phyloP scores from a whole-genome alignment of 495 filamentous ascomycete species.

The Penicillium bovifimosum region DNA sequence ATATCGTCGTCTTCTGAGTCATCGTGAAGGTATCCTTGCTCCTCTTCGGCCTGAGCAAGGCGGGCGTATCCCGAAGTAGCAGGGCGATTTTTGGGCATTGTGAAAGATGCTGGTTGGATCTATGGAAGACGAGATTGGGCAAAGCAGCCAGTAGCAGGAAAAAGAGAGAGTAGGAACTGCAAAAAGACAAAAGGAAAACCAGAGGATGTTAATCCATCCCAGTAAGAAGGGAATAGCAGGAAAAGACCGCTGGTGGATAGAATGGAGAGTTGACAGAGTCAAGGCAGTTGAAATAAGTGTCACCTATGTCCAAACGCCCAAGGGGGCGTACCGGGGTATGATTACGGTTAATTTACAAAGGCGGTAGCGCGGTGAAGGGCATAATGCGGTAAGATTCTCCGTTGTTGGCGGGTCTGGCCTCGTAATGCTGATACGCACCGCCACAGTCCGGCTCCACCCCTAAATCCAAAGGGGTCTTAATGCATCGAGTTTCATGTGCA shows the following conservation, averaged over 20 bases:
- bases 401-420: neutral
- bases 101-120: constrained; percentile 13
- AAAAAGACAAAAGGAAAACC: constrained; percentile 16
- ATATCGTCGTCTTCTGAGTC: constrained; percentile 66
- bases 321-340: constrained; percentile 7
- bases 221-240: constrained; percentile 1
- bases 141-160: constrained; percentile 1
- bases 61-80: constrained; percentile 87
- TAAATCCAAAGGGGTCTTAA: constrained; percentile 19
- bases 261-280: constrained; percentile 1
- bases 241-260: constrained; percentile 6
- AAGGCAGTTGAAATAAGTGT: constrained; percentile 16
- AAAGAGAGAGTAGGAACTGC: constrained; percentile 6
- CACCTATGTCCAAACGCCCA: constrained; percentile 20
- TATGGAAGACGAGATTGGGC: constrained; percentile 14
- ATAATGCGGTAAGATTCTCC: neutral
- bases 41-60: constrained; percentile 84
- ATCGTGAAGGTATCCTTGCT: constrained; percentile 51
- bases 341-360: constrained; percentile 17
- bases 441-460: constrained; percentile 22
- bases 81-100: constrained; percentile 55
- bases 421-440: constrained; percentile 25
- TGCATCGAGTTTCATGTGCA: neutral
- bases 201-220: constrained; percentile 23
- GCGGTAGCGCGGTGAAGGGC: constrained; percentile 8